Evolutionary conservation across 441 rosid genomes (phyloP), one percentile per base, ranked within the genome.

Genomic region (Gossypium laxum): DNA sequence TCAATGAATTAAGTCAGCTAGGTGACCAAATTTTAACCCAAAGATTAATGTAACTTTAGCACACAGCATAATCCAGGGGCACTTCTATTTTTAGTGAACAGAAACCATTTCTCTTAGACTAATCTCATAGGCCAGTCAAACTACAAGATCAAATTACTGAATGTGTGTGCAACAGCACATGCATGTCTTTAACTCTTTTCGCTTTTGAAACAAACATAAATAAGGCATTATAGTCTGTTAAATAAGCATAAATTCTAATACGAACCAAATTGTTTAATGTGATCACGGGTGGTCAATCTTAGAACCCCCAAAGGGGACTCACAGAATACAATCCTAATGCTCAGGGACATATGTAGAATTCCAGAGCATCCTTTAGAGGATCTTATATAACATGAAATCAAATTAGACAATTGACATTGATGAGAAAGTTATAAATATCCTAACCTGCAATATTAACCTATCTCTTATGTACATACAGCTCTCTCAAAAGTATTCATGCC

Each of bases 381-480:
- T 67, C 45, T 67, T 48, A 67, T 2, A 50, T 26, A 8, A 28
- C 59, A 67, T 26, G 59, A 28, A 67, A 67, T 14, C 41, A 26
- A 50, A 28, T 48, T 22, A 65, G 34, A 63, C 2, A 43, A 43
- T 19, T 48, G 4, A 67, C 5, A 50, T 28, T 1, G 3, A 50
- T 28, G 26, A 67, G 71, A 10, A 67, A 67, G 26, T 50, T 48
- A 26, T 50, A 26, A 67, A 50, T 28, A 28, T 48, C 59, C 58
- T 67, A 50, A 66, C 28, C 24, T 67, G 59, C 22, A 50, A 67
- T 14, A 28, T 28, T 28, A 67, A 8, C 59, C 52, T 43, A 11
- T 50, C 18, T 66, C 26, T 14, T 28, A 26, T 50, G 59, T 22
- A 50, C 11, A 67, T 50, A 50, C 21, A 50, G 17, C 59, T 28